Percentiles rank a stretch among this genome's conserved stretches.
Evolutionary conservation across 768 basidiomycete species (phyloP).

Genomic region (Cystofilobasidium bisporidii): DNA sequence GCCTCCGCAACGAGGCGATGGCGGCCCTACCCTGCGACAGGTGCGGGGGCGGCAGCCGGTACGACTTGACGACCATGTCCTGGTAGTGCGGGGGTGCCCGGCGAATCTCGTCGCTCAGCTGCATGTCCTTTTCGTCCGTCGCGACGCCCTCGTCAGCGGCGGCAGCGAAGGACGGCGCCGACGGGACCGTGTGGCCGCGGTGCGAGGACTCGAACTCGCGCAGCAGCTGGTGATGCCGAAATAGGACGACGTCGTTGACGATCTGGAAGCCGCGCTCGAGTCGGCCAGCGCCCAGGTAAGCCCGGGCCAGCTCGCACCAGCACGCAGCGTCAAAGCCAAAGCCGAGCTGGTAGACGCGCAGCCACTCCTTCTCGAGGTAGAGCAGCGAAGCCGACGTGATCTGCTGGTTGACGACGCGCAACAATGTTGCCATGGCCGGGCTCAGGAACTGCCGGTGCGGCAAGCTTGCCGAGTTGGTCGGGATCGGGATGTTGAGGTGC

Average conservation of each 20-base stretch:
- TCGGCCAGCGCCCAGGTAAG: slow-evolving; percentile 10
- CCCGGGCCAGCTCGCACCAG: slow-evolving; percentile 6
- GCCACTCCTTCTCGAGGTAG: slow-evolving; percentile 15
- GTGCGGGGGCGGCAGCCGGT: background rate
- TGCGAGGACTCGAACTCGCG: background rate
- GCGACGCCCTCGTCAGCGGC: background rate
- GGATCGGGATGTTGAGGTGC: background rate
- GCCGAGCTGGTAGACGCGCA: slow-evolving; percentile 4
- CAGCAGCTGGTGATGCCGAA: background rate
- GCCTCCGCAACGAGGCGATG: background rate
- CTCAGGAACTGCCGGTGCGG: background rate
- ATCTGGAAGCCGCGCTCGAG: slow-evolving; percentile 17
- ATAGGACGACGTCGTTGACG: slow-evolving; percentile 15
- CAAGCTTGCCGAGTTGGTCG: background rate
- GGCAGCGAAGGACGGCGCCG: background rate
- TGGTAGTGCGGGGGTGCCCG: background rate
- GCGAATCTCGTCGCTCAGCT: background rate
- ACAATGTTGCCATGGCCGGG: background rate
- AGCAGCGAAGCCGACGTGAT: background rate
- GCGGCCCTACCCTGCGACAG: background rate
- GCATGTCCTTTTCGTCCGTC: too few species aligned
- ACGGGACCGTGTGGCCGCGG: background rate
- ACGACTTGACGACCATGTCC: slow-evolving; percentile 3
- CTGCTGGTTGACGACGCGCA: background rate
- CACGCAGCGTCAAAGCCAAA: slow-evolving; percentile 7